Evolutionary conservation across 2,329 filamentous ascomycete species (phyloP).

Genomic region (Diaporthe sp.): DNA sequence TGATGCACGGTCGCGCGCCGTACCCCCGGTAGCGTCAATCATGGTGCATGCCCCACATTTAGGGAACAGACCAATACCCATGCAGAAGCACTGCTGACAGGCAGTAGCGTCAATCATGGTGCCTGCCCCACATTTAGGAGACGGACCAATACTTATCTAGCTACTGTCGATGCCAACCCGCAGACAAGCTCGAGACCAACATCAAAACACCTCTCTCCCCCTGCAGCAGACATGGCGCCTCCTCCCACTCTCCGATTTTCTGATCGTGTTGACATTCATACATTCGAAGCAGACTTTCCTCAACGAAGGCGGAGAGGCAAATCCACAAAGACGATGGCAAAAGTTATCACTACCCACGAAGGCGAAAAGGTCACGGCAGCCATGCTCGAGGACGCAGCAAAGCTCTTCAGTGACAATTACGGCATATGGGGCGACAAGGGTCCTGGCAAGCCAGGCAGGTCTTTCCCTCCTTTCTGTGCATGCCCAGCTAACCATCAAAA

Average conservation of each 20-base stretch:
- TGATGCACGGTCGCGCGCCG: neutral
- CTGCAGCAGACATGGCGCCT: slow-evolving; percentile 4
- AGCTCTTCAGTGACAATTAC: slow-evolving; percentile 3
- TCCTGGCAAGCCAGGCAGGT: neutral
- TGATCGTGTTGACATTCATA: neutral
- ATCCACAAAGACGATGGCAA: neutral
- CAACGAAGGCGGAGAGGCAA: neutral
- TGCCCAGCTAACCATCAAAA: slow-evolving; percentile 1
- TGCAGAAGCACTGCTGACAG: neutral
- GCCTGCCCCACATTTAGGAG: neutral
- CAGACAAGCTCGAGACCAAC: neutral
- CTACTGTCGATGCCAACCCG: no score
- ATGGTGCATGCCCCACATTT: neutral
- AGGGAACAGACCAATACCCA: neutral
- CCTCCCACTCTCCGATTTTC: neutral
- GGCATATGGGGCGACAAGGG: neutral
- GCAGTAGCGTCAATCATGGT: neutral
- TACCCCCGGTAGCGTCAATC: neutral
- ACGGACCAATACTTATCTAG: neutral
- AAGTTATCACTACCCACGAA: neutral
- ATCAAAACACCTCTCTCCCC: neutral
- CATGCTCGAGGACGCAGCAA: neutral
- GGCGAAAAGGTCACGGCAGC: neutral
- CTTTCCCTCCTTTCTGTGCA: neutral
- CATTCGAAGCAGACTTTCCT: neutral